phyloP scores from a whole-genome alignment of 345 rosid species.

The Salix suchowensis region DNA sequence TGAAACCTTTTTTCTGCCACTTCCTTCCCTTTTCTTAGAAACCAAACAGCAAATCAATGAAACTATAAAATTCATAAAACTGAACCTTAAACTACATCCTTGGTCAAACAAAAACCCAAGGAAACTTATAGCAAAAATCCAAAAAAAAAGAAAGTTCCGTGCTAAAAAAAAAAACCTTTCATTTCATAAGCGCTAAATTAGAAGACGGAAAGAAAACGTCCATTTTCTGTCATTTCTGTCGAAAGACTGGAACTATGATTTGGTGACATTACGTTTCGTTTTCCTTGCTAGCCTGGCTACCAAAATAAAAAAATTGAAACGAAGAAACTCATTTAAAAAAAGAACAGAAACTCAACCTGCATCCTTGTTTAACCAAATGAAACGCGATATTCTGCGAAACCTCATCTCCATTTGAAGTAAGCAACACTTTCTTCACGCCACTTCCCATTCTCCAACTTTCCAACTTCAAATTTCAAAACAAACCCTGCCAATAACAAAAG shows the following conservation, averaged over 20 bases:
- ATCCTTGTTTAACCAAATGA: conserved; percentile 66
- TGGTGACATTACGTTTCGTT: background rate
- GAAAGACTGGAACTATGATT: background rate
- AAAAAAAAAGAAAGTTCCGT: no score
- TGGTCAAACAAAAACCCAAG: no score
- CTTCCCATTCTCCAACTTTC: conserved; percentile 33
- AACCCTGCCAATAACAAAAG: background rate
- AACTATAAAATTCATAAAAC: no score
- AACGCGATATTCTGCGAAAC: conserved; percentile 63
- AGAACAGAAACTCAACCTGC: conserved; percentile 47
- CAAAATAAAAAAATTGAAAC: background rate
- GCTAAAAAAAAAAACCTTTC: background rate
- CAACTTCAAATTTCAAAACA: background rate
- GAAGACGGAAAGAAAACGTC: background rate
- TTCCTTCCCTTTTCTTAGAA: no score
- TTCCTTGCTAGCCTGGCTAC: background rate
- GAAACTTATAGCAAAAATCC: no score
- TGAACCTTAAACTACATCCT: no score
- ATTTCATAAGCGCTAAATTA: background rate
- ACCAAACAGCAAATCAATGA: no score
- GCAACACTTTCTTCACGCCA: conserved; percentile 61
- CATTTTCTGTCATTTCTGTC: background rate
- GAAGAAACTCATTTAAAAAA: background rate
- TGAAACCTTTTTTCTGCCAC: no score
- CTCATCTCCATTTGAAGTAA: conserved; percentile 75